Conservation (phyloP, 164 flowering plant species). For the Liriodendron chinense region DNA sequence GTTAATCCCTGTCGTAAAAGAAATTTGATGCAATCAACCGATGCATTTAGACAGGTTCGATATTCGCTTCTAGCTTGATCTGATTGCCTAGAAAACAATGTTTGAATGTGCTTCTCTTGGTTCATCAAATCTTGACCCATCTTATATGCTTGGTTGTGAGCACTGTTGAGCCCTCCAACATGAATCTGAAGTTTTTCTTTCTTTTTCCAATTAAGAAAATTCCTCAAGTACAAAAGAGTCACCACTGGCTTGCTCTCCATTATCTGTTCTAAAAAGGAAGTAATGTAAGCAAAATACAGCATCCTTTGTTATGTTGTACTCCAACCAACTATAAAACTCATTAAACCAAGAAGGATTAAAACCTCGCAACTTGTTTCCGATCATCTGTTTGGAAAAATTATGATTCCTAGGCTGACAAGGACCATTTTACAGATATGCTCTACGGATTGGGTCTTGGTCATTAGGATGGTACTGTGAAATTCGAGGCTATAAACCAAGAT, state of each 20-base stretch:
- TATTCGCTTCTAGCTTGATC: too few species aligned
- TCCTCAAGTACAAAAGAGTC: not conserved
- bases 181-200: too few species aligned
- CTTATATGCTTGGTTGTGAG: too few species aligned
- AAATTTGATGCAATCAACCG: too few species aligned
- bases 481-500: too few species aligned
- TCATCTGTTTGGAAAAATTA: not conserved
- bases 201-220: not conserved
- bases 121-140: too few species aligned
- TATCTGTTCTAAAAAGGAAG: not conserved
- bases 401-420: not conserved
- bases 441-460: not conserved
- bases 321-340: too few species aligned
- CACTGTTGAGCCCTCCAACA: too few species aligned
- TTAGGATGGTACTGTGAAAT: conserved; percentile 4
- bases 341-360: too few species aligned
- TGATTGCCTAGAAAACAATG: not conserved
- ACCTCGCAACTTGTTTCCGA: not conserved
- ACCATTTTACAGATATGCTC: not conserved
- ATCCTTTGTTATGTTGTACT: not conserved
- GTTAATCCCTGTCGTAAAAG: not conserved
- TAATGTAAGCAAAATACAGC: not conserved
- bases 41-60: too few species aligned
- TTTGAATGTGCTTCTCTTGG: too few species aligned
- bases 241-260: not conserved